Evolutionary conservation across 2,329 filamentous ascomycete genomes (phyloP).

Genomic region (Alternaria viburni): DNA sequence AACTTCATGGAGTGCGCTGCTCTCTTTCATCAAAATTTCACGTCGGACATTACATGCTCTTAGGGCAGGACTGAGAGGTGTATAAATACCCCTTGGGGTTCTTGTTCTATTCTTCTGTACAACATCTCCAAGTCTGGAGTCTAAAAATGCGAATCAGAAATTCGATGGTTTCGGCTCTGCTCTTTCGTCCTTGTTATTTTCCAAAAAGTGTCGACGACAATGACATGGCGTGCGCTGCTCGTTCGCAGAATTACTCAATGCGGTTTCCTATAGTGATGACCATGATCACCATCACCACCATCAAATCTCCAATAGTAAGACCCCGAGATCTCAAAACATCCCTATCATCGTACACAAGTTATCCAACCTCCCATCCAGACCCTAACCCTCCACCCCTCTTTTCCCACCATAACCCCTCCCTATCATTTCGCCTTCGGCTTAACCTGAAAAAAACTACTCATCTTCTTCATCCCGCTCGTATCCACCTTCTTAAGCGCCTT

Average conservation of each 20-base stretch:
- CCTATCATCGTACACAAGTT: not conserved
- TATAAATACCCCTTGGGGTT: not conserved
- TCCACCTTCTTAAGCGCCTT: conserved; percentile 88
- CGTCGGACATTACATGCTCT: not conserved
- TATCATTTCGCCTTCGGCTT: conserved; percentile 41
- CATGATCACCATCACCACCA: not conserved
- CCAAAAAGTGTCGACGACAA: no score
- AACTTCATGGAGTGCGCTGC: not conserved
- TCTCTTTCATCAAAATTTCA: no score
- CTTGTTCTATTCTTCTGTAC: not conserved
- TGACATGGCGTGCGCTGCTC: no score
- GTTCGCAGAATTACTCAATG: no score
- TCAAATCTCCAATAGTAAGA: no score
- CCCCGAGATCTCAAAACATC: no score
- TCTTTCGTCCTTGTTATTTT: no score
- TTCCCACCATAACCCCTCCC: no score
- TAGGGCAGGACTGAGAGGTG: not conserved
- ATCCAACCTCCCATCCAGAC: no score
- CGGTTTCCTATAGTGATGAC: no score
- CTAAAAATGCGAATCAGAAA: not conserved
- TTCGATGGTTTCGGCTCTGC: no score
- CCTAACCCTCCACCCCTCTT: no score
- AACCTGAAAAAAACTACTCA: conserved; percentile 89
- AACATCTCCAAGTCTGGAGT: not conserved
- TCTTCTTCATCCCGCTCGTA: conserved; percentile 92